Conservation (phyloP, 139 green algal genomes). For the Coelastrella sp. region DNA sequence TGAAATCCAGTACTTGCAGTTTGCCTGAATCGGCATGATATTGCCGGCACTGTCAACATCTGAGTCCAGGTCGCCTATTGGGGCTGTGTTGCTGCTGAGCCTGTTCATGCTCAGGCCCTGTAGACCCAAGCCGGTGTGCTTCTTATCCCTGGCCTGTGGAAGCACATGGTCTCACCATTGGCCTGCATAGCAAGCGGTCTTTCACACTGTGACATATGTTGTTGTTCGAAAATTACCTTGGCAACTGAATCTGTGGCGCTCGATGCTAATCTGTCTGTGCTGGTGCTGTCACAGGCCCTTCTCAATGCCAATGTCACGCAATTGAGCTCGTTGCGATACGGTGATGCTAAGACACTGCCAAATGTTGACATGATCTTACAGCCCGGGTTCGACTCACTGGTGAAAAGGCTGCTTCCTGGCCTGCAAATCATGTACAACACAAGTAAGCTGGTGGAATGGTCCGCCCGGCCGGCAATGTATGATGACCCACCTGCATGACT, state of each 20-base stretch:
- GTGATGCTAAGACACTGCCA: slow-evolving; percentile 54
- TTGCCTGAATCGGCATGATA: no score
- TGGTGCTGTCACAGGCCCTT: slow-evolving; percentile 29
- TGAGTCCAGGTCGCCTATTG: no score
- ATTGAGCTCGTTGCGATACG: slow-evolving; percentile 20
- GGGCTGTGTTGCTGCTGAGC: no score
- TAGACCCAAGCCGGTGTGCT: no score
- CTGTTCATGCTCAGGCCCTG: no score
- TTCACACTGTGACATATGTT: not conserved
- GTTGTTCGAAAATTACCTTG: not conserved
- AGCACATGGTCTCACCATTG: no score
- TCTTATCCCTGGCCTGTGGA: no score
- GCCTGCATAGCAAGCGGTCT: not conserved
- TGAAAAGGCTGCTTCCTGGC: slow-evolving; percentile 40
- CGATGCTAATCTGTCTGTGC: not conserved
- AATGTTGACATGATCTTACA: slow-evolving; percentile 60
- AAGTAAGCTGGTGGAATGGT: not conserved
- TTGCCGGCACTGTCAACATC: no score
- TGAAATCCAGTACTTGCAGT: no score
- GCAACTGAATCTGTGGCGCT: not conserved
- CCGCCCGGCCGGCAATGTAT: not conserved
- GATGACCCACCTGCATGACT: not conserved
- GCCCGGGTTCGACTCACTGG: slow-evolving; percentile 53
- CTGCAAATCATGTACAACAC: slow-evolving; percentile 62
- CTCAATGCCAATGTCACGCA: slow-evolving; percentile 32